Percentiles rank a stretch among this genome's conserved stretches.
Evolutionary conservation across 768 basidiomycete species (phyloP).

Genomic region (Trametes sanguinea): DNA sequence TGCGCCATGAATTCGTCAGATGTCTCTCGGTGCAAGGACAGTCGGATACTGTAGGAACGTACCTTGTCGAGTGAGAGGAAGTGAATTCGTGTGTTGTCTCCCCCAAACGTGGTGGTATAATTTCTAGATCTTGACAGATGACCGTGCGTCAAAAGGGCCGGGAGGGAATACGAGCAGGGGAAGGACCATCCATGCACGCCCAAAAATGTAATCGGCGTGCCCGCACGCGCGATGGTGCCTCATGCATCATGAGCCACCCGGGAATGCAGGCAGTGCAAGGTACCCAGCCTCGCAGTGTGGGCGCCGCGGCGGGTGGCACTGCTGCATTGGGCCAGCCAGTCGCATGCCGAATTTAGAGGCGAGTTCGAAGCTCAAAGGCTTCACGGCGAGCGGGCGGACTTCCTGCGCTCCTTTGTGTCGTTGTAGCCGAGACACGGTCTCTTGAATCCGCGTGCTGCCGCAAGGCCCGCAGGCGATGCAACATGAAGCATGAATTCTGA

Average conservation of each 20-base stretch:
- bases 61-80: no score
- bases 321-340: not conserved
- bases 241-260: constrained; percentile 9
- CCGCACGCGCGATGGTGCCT: not conserved
- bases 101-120: no score
- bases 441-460: no score
- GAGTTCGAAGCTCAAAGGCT: no score
- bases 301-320: not conserved
- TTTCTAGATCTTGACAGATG: no score
- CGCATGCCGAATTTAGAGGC: not conserved
- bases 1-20: not conserved
- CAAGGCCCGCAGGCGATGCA: no score
- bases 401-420: no score
- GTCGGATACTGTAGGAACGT: not conserved
- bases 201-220: not conserved
- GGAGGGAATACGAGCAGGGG: not conserved
- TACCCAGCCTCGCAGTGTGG: not conserved
- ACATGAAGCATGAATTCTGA: no score
- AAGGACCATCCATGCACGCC: not conserved
- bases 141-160: no score
- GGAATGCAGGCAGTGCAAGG: constrained; percentile 3
- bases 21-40: not conserved
- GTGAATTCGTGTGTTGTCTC: no score
- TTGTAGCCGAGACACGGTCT: no score
- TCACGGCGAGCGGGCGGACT: no score